Evolutionary conservation across 192 early-diverging fungal genomes (phyloP), one percentile per base, ranked within the genome.

Genomic region (Gamsiella multidivaricata): DNA sequence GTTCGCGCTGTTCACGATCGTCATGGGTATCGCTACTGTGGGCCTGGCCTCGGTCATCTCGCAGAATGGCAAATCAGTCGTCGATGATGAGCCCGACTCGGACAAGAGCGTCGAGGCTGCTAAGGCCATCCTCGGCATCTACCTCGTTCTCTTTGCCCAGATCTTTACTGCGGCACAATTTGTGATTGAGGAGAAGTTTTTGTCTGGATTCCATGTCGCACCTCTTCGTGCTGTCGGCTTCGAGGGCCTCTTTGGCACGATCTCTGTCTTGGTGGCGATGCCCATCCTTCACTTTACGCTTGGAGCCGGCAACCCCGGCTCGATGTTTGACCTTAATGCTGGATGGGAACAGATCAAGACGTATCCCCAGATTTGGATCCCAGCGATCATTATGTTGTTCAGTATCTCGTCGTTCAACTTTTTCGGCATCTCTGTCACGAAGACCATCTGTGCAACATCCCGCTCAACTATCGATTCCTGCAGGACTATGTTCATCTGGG

Each of bases 361-460:
- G 47, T 82, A 88, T 54, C 84, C 87, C 8, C 72, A 80, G 12
- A 85, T 93, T 20, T 93, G 92, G 92, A 74, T 86, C 46, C 84
- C 90, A 17, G 88, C 86, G 32, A 88, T 98, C 43, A 90, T 90
- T 29, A 94, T 96, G 72, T 90, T 92, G 79, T 89, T 94, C 61
- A 94, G 91, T 2, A 98, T 98, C 70, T 94, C 94, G n/a, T 91
- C 93, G 45, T 97, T 97, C 88, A 97, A 99, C 82, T 97, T 91
- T 85, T 97, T 95, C 79, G 97, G 97, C 7, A 87, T 99, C 25
- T 90, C 89, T 3, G 94, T 99, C 26, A 99, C 97, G 3, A 84
- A 88, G 37, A 91, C 83, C 36, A 83, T 98, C 46, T 91, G 89
- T 33, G 96, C 97, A 43, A 99, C 97, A 3, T 88, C 93, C 20